A percentile compares a stretch with the other conserved stretches of the same genome.
Evolutionary conservation across 2,329 filamentous ascomycete genomes (phyloP).

Genomic region (Trichoderma sp.): DNA sequence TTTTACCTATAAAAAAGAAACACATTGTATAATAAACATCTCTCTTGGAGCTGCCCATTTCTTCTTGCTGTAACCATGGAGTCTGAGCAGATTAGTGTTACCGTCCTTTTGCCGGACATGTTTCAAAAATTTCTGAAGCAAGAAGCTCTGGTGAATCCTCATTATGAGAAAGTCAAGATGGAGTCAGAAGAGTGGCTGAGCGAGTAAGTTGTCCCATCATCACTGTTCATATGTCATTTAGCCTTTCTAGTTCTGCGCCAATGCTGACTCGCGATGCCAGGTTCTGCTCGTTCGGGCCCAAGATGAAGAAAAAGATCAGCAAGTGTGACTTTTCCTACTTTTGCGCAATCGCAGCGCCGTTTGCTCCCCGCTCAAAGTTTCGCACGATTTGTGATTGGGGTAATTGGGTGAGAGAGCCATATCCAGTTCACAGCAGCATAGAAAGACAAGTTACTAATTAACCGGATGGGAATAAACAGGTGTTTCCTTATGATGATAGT

Average conservation of each 20-base stretch:
- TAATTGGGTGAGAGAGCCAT: constrained; percentile 29
- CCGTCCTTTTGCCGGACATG: constrained; percentile 28
- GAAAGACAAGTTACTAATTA: neutral
- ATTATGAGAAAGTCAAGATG: constrained; percentile 26
- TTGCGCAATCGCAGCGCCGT: constrained; percentile 29
- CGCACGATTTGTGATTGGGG: constrained; percentile 32
- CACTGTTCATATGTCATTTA: fast-evolving
- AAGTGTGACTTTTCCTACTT: constrained; percentile 32
- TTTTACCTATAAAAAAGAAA: too few relatives aligned
- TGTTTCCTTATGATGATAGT: constrained; percentile 32
- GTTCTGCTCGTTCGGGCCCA: constrained; percentile 25
- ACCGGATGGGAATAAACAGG: constrained; percentile 7
- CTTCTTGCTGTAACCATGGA: neutral
- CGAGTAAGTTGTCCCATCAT: neutral
- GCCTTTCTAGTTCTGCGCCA: neutral
- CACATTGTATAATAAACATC: too few relatives aligned
- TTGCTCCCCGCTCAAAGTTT: constrained; percentile 25
- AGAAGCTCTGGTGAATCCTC: constrained; percentile 25
- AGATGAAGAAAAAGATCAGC: constrained; percentile 26
- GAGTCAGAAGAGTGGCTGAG: constrained; percentile 30
- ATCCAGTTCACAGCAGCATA: too few relatives aligned
- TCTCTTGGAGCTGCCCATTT: too few relatives aligned
- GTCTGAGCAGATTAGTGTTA: neutral
- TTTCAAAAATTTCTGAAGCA: constrained; percentile 29
- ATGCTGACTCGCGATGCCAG: neutral